Evolutionary conservation across 768 basidiomycete genomes (phyloP), one percentile per base, ranked within the genome.

Genomic region (Termitomyces sp.): DNA sequence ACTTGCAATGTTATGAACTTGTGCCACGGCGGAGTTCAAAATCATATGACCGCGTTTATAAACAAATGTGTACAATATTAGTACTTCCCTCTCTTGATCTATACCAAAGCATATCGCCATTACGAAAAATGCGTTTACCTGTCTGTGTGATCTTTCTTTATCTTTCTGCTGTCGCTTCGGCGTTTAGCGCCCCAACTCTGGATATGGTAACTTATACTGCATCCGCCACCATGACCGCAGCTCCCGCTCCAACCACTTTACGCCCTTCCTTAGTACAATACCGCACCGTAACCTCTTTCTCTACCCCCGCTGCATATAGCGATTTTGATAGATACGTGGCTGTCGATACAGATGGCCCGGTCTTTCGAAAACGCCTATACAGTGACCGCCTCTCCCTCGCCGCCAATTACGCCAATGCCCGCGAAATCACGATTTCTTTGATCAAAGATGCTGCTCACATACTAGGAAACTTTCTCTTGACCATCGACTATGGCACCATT

Each of bases 31-130:
- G 47, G 55, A 43, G 48, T 56, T 51, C 9, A 1, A 47, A 51
- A 32, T 56, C 55, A 56, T 49, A 49, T 56, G 55, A 56, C 49
- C 48, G 38, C 48, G 55, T 44, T 35, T 35, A 56, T 43, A 51
- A 18, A 16, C 10, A 1, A 3, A n/a, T n/a, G n/a, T 13, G 13
- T 1, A 9, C 11, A 5, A 2, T 1, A 0, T 20, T 35, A 14
- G 28, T 5, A 22, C n/a, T 10, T n/a, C 13, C 18, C 14, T 7
- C 18, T 3, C 30, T 44, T 49, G 8, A 20, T 13, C 30, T 41
- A 13, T 48, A 49, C 47, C 13, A 56, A 35, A 52, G 51, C 51
- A 24, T n/a, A 36, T 18, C 51, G 51, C 51, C 28, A 40, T 52
- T 47, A 7, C 16, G 3, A 20, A 51, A 41, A 35, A 50, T 40